Percentiles rank a stretch among this genome's conserved stretches.
Evolutionary conservation across 495 filamentous ascomycete genomes (phyloP).

Genomic region (Penicillium ochrochloron): DNA sequence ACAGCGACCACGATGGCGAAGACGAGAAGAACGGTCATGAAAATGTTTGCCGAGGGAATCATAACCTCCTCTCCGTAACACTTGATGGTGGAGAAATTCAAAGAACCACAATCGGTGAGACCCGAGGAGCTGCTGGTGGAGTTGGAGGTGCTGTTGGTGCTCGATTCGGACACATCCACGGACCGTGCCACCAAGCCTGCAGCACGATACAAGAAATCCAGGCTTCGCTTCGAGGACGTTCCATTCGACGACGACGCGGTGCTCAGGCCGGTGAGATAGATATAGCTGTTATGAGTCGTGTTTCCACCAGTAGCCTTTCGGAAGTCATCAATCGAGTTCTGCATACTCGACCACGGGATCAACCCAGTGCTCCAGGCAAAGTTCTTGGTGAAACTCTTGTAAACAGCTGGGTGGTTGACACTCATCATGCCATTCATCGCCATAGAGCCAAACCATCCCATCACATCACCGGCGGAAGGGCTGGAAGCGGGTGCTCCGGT

Average conservation of each 20-base stretch:
- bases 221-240: constrained; percentile 51
- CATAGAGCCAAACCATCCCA: constrained; percentile 90
- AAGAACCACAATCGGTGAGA: constrained; percentile 40
- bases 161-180: constrained; percentile 47
- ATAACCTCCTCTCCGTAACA: constrained; percentile 75
- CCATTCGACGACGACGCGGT: constrained; percentile 44
- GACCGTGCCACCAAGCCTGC: constrained; percentile 58
- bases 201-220: constrained; percentile 49
- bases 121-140: constrained; percentile 38
- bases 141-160: constrained; percentile 36
- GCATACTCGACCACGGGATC: constrained; percentile 80
- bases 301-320: constrained; percentile 82
- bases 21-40: constrained; percentile 92
- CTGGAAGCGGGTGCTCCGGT: constrained; percentile 71
- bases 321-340: constrained; percentile 85
- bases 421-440: constrained; percentile 96
- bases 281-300: constrained; percentile 75
- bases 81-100: constrained; percentile 69
- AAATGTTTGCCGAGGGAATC: constrained; percentile 88
- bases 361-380: constrained; percentile 91
- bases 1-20: constrained; percentile 85
- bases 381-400: constrained; percentile 86
- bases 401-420: constrained; percentile 83
- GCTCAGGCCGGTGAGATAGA: constrained; percentile 68
- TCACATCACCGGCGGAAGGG: constrained; percentile 84